Conservation (phyloP, 345 rosid genomes). For the Hirschfeldia incana region DNA sequence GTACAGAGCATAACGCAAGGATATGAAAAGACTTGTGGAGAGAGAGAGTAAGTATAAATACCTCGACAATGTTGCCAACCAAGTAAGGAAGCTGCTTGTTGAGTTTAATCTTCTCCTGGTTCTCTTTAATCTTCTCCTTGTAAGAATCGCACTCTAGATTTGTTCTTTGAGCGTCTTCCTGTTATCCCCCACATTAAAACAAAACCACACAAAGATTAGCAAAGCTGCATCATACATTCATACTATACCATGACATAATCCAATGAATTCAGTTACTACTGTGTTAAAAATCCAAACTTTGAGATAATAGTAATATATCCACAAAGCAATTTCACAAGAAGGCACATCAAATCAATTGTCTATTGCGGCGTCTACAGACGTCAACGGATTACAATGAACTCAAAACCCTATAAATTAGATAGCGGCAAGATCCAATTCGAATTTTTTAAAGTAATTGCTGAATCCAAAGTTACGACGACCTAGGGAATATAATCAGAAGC, state of each 20-base stretch:
- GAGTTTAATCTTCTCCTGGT: conserved; percentile 97
- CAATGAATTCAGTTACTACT: background rate
- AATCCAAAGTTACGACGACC: background rate
- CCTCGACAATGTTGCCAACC: conserved; percentile 99
- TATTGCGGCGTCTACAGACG: background rate
- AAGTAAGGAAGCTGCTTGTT: conserved; percentile 98
- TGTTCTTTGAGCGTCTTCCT: conserved; percentile 91
- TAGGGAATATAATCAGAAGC: background rate
- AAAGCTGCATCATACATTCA: background rate
- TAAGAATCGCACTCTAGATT: conserved; percentile 83
- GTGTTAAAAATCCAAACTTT: background rate
- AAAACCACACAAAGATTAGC: conserved; percentile 5
- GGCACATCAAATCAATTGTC: background rate
- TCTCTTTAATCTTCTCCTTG: conserved; percentile 97
- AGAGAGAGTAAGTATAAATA: conserved; percentile 12
- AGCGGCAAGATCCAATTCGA: background rate
- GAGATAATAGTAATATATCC: background rate
- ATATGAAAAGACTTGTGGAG: too few relatives aligned
- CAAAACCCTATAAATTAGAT: conserved; percentile 31
- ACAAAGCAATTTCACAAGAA: background rate
- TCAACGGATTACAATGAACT: background rate
- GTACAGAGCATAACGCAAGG: too few relatives aligned
- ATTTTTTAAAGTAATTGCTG: background rate
- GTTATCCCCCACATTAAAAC: conserved; percentile 1
- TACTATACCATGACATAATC: background rate